Base-by-base conservation (phyloP, 352 stramenopile genomes). In the Blastocystis hominis region DNA sequence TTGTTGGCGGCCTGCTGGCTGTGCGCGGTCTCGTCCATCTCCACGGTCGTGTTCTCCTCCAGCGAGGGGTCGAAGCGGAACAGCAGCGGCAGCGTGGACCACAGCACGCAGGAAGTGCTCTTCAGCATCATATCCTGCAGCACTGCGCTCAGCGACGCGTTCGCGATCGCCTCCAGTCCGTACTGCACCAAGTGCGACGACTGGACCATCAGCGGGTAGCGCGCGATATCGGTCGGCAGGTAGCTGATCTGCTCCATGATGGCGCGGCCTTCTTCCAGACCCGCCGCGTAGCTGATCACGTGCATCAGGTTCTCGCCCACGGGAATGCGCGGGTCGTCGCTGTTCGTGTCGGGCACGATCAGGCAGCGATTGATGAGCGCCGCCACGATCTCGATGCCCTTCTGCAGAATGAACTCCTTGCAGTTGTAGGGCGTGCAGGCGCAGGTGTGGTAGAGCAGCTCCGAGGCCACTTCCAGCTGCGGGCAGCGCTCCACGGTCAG, bases 1-100 rank as follows among this genome's bases (percentile, higher is more conserved):
- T 69, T 81, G 89, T 94, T 94, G 44, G 78, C 90, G 38, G 91
- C 88, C 30, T 88, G 86, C 88, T 92, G 91, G 9, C 89, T 87
- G 75, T 87, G 88, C 20, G 70, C 40, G 30, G 34, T 72, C 44
- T 76, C 38, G 36, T 88, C 88, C 42, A 86, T 68, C 62, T 88
- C 86, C 24, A 68, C 50, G 15, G 30, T 59, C 6, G 64, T 40
- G 24, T 70, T 70, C 46, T 75, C 87, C 56, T 89, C 88, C 7
- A 89, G 64, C 30, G 88, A 89, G 24, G 68, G 44, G 61, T 90
- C 88, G 70, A 86, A 90, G 24, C 76, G 54, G 81, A 90, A 90
- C 24, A 90, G 56, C n/a, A 90, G 81, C n/a, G 88, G 88, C 2
- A 90, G 30, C 7, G 89, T 36, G n/a, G 61, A 84, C 53, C 64